These are phyloP conservation scores for Martensiomyces pterosporus DNA, from an alignment of 192 early-diverging fungal genomes.

Conservation along the genomic window DNA sequence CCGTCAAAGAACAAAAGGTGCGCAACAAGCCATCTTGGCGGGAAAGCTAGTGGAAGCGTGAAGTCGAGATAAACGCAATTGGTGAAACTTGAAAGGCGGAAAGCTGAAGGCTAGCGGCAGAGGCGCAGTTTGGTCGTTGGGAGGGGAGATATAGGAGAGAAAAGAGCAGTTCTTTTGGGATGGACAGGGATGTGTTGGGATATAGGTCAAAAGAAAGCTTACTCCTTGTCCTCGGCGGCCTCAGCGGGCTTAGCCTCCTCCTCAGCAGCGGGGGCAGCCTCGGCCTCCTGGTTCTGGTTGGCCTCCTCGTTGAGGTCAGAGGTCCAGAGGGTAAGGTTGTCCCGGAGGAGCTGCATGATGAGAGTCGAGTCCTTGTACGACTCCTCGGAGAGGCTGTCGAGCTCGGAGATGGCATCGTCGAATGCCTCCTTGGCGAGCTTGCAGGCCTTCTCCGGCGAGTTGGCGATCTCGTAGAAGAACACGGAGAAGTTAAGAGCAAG, in stretches of 20 bases:
- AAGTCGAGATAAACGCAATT: too few species aligned
- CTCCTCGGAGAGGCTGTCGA: constrained; percentile 97
- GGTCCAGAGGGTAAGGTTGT: constrained; percentile 99
- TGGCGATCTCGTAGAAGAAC: constrained; percentile 99
- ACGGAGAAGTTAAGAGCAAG: constrained; percentile 98
- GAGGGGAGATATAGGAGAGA: too few species aligned
- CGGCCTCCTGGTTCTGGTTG: constrained; percentile 21
- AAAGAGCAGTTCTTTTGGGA: too few species aligned
- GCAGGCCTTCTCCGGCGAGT: constrained; percentile 96
- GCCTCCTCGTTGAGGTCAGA: constrained; percentile 69
- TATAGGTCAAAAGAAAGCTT: too few species aligned
- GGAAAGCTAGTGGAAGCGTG: too few species aligned
- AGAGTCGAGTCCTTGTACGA: constrained; percentile 99
- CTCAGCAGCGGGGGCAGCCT: constrained; percentile 17
- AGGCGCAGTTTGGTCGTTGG: too few species aligned
- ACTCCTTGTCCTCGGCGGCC: constrained; percentile 33
- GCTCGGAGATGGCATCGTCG: constrained; percentile 98
- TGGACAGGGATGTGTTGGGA: too few species aligned
- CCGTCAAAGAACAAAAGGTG: too few species aligned
- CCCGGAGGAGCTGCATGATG: constrained; percentile 99
- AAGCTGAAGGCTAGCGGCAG: too few species aligned
- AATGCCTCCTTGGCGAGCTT: constrained; percentile 84
- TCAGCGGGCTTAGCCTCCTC: constrained; percentile 23
- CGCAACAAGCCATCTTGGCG: too few species aligned
- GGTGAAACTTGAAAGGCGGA: too few species aligned